These are phyloP conservation scores for Nectriaceae sp. DNA, from an alignment of 2,329 filamentous ascomycete species.

Conservation along the genomic window DNA sequence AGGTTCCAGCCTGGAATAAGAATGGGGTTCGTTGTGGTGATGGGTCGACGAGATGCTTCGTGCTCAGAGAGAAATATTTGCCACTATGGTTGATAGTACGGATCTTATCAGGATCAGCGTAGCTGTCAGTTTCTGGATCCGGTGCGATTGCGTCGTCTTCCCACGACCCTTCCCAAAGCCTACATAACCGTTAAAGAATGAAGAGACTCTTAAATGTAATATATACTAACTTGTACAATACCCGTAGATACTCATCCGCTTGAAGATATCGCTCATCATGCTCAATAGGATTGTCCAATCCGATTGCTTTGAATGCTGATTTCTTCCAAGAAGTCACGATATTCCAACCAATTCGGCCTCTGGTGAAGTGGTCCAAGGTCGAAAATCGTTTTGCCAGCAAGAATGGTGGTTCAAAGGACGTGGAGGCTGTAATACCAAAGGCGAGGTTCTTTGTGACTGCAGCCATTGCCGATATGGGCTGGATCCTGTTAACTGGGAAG, in stretches of 20 bases:
- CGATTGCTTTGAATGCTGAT: constrained; percentile 64
- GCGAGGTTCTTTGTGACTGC: constrained; percentile 67
- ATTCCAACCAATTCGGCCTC: constrained; percentile 53
- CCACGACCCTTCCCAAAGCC: constrained; percentile 54
- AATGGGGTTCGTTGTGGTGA: constrained; percentile 60
- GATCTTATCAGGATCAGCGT: constrained; percentile 47
- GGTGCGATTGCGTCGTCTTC: constrained; percentile 60
- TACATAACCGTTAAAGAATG: background rate
- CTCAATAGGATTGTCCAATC: constrained; percentile 53
- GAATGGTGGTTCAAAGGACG: constrained; percentile 70
- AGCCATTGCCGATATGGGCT: constrained; percentile 65
- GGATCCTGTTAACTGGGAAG: constrained; percentile 68
- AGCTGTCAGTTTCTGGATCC: constrained; percentile 54
- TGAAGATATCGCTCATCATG: constrained; percentile 56
- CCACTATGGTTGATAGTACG: constrained; percentile 64
- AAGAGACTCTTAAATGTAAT: too few relatives aligned
- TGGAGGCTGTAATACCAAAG: constrained; percentile 68
- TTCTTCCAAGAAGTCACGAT: constrained; percentile 71
- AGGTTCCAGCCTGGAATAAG: constrained; percentile 61
- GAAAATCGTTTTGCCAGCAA: constrained; percentile 65
- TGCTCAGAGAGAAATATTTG: constrained; percentile 52
- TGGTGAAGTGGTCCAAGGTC: constrained; percentile 67
- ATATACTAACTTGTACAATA: constrained; percentile 63
- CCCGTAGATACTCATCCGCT: constrained; percentile 60
- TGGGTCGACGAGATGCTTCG: constrained; percentile 52